Evolutionary conservation across 805 yeast species (phyloP), one percentile per base, ranked within the genome.

Genomic region (Ogataea trehalophila): DNA sequence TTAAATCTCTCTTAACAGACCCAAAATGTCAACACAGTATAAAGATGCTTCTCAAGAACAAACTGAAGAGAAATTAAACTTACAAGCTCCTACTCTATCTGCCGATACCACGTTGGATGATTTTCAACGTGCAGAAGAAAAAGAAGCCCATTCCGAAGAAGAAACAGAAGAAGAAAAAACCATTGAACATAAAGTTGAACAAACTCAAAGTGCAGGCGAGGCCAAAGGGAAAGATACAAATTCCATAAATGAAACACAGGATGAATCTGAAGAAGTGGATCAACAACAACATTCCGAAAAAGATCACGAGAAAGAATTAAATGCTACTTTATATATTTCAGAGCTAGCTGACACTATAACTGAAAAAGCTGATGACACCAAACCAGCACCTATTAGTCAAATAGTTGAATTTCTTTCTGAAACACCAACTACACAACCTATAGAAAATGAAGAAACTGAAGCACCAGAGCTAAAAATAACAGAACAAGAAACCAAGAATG

Each of bases 111-210:
- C 23, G 11, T 47, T 38, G 37, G 40, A 47, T 36, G 51, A 48
- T 54, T 49, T 48, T 3, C 48, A 53, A 31, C 38, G 49, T n/a
- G 49, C 56, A 42, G 50, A 36, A 17, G 47, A 55, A 22, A 42
- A 51, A 23, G 47, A 47, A 6, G 38, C 37, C 33, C 46, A 41
- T 45, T 8, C 51, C 61, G 29, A 63, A 46, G 47, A 59, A 33
- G 33, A 7, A 6, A 5, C 36, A 3, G 36, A 15, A 15, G n/a
- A 33, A 15, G 16, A 6, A 9, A 14, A 33, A 33, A 7, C 4
- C 33, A 14, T 31, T 11, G n/a, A n/a, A n/a, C 3, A 22, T 16
- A 29, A 23, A 3, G 39, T 33, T 14, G 23, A 20, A 20, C 15
- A 18, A 1, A 5, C 17, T 35, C 18, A 29, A 13, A 17, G 33